Evolutionary conservation across 2,329 filamentous ascomycete species (phyloP).

Genomic region (Aspergillus felis): DNA sequence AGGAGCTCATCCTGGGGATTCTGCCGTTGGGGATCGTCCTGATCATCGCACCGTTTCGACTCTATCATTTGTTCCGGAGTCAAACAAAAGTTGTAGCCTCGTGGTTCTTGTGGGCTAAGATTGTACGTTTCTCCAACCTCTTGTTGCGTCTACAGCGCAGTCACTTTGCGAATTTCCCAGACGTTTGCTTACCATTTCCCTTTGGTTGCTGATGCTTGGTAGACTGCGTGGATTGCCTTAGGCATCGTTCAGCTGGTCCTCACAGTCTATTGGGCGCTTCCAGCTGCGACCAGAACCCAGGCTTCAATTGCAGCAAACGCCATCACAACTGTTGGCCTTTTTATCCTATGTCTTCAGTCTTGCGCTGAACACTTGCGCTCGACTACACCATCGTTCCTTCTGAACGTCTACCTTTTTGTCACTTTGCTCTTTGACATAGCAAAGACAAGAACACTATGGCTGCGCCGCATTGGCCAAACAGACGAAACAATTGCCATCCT

Average conservation of each 20-base stretch:
- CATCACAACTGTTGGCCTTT: constrained; percentile 24
- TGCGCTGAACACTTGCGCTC: constrained; percentile 46
- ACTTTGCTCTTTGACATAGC: constrained; percentile 46
- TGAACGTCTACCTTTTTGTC: constrained; percentile 46
- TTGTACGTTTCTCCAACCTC: constrained; percentile 26
- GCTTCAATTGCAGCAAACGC: constrained; percentile 34
- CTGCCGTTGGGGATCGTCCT: constrained; percentile 36
- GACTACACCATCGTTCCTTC: constrained; percentile 45
- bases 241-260: constrained; percentile 36
- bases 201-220: constrained; percentile 3
- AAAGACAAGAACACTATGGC: constrained; percentile 44
- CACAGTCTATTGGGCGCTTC: constrained; percentile 34
- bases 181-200: not conserved
- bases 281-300: constrained; percentile 27
- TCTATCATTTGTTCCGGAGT: constrained; percentile 33
- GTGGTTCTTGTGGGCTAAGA: constrained; percentile 28
- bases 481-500: constrained; percentile 40
- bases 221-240: constrained; percentile 31
- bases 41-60: constrained; percentile 30
- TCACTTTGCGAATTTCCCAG: not conserved
- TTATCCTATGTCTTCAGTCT: constrained; percentile 39
- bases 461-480: constrained; percentile 25
- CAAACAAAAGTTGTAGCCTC: constrained; percentile 33
- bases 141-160: not conserved
- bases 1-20: constrained; percentile 40